phyloP scores from a whole-genome alignment of 2,329 filamentous ascomycete species.

The Hypoxylon sp. region DNA sequence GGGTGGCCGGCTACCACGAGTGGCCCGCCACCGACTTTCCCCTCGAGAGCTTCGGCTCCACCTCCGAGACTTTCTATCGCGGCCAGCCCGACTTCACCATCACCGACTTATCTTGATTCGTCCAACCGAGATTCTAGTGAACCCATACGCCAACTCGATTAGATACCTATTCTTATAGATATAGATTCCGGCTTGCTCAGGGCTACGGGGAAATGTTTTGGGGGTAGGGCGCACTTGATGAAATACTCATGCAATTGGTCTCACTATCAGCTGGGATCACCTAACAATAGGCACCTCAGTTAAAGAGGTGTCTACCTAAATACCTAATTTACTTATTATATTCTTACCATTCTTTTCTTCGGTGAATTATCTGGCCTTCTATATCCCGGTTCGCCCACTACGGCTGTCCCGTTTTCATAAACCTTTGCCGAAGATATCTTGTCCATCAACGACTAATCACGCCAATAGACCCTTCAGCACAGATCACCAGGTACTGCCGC shows the following conservation, averaged over 20 bases:
- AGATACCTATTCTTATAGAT: not conserved
- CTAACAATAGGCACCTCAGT: too few species aligned
- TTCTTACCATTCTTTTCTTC: too few species aligned
- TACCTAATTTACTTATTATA: not conserved
- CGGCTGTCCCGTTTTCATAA: not conserved
- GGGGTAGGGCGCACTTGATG: too few species aligned
- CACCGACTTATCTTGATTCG: constrained; percentile 21
- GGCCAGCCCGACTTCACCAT: constrained; percentile 36
- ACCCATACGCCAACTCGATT: not conserved
- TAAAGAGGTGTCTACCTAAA: too few species aligned
- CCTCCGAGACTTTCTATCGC: constrained; percentile 35
- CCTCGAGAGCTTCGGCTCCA: constrained; percentile 17
- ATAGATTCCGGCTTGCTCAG: constrained; percentile 10
- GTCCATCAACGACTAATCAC: too few species aligned
- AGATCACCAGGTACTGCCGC: constrained; percentile 37
- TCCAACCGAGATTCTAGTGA: not conserved
- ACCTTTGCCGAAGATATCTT: too few species aligned
- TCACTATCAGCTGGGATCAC: not conserved
- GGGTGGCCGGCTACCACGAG: constrained; percentile 37
- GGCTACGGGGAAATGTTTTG: not conserved
- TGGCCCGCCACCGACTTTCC: constrained; percentile 39
- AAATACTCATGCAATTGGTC: not conserved
- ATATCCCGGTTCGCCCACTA: not conserved
- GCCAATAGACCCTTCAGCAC: not conserved
- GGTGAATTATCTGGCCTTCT: not conserved